A percentile compares a stretch with the other conserved stretches of the same genome.
phyloP scores from a whole-genome alignment of 306 rosid species.

The Dryas octopetala region DNA sequence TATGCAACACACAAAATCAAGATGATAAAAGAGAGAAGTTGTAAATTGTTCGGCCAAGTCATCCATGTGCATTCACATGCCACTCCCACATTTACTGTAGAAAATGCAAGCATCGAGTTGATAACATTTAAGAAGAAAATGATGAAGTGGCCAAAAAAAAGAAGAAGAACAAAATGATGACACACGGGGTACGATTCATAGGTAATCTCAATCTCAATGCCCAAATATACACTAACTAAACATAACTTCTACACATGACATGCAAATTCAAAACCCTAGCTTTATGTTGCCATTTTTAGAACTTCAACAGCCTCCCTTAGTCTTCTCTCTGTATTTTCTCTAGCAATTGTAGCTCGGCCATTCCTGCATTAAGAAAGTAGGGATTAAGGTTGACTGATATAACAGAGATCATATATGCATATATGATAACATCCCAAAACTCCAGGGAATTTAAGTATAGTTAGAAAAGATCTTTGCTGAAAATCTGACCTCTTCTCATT shows the following conservation, averaged over 20 bases:
- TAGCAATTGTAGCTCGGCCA: conserved; percentile 38
- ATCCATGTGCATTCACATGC: too few relatives aligned
- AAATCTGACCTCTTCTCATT: conserved; percentile 62
- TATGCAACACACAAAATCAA: background rate
- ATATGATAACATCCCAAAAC: too few relatives aligned
- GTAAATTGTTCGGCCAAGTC: too few relatives aligned
- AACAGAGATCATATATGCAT: background rate
- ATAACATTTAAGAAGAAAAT: too few relatives aligned
- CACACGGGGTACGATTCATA: too few relatives aligned
- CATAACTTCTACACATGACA: background rate
- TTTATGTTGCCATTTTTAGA: conserved; percentile 43
- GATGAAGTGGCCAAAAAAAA: too few relatives aligned
- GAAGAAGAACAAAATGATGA: too few relatives aligned
- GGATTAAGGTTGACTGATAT: background rate
- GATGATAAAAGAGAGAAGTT: too few relatives aligned
- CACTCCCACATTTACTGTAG: too few relatives aligned
- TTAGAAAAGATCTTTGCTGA: background rate
- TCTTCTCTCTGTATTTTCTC: conserved; percentile 61
- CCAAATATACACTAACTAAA: background rate
- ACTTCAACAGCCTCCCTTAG: conserved; percentile 69
- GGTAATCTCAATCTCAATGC: too few relatives aligned
- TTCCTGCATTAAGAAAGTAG: conserved; percentile 45
- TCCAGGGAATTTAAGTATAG: background rate
- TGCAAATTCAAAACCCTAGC: background rate
- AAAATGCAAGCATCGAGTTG: too few relatives aligned